Conservation (phyloP, 2,329 filamentous ascomycete genomes). For the Colletotrichum sp. region DNA sequence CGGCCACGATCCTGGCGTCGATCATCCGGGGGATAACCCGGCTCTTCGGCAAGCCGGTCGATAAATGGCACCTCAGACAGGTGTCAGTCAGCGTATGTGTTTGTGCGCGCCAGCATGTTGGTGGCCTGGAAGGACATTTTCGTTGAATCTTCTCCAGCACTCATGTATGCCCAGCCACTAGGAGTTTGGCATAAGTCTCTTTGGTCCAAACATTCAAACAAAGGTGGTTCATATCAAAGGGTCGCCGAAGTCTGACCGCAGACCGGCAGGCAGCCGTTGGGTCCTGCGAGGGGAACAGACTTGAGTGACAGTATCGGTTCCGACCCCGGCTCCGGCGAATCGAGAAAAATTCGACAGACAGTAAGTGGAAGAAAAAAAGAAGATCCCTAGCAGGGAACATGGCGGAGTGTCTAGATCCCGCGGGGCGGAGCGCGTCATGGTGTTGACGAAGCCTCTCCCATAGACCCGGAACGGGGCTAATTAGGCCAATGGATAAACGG, state of each 20-base stretch:
- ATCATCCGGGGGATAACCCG: not conserved
- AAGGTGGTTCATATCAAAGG: not conserved
- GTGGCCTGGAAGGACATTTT: not conserved
- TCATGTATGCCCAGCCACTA: not conserved
- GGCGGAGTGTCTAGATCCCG: not conserved
- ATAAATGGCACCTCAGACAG: slow-evolving; percentile 10
- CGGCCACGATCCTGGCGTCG: not conserved
- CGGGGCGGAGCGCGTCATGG: not conserved
- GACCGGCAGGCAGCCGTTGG: not conserved
- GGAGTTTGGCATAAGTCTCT: not conserved
- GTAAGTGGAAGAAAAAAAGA: no score
- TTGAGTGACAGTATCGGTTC: not conserved
- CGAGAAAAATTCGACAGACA: not conserved
- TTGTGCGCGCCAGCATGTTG: not conserved
- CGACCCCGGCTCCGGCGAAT: not conserved
- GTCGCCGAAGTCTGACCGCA: not conserved
- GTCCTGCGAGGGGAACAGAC: not conserved
- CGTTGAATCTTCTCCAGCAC: not conserved
- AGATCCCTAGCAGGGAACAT: not conserved
- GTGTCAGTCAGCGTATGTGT: not conserved
- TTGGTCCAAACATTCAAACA: not conserved
- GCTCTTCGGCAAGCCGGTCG: not conserved
- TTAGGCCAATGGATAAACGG: not conserved
- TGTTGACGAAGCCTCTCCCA: not conserved
- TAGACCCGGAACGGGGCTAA: not conserved